Percentiles rank a stretch among this genome's conserved stretches.
Evolutionary conservation across 352 stramenopile genomes (phyloP).

Genomic region (Globisporangium mamillatum): DNA sequence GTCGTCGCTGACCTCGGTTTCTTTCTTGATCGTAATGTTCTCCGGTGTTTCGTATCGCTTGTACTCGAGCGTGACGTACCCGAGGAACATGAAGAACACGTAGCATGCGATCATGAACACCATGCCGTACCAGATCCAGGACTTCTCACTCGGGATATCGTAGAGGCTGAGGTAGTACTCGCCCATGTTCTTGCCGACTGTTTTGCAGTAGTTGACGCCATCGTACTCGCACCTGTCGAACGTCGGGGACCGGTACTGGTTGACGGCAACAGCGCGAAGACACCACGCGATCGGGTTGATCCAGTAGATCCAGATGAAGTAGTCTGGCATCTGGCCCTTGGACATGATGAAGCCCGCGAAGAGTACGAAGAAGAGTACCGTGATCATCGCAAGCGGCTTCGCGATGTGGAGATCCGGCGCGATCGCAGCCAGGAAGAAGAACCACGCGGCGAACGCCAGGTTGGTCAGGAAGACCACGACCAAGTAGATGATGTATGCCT

Average conservation of each 20-base stretch:
- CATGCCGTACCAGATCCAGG: slow-evolving; percentile 28
- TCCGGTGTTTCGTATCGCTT: slow-evolving; percentile 20
- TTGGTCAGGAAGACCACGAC: slow-evolving; percentile 33
- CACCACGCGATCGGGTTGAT: slow-evolving; percentile 46
- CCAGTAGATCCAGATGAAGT: slow-evolving; percentile 47
- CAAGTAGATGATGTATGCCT: slow-evolving; percentile 35
- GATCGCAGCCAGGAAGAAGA: slow-evolving; percentile 35
- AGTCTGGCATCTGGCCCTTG: slow-evolving; percentile 34
- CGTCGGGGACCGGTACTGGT: slow-evolving; percentile 22
- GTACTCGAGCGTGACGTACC: slow-evolving; percentile 30
- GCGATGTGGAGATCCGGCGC: slow-evolving; percentile 30
- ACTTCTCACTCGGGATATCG: slow-evolving; percentile 23
- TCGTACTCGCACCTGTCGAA: slow-evolving; percentile 30
- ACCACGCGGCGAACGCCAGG: slow-evolving; percentile 36
- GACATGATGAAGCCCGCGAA: slow-evolving; percentile 38
- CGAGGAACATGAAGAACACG: slow-evolving; percentile 31
- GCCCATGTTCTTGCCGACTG: slow-evolving; percentile 23
- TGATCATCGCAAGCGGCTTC: slow-evolving; percentile 32
- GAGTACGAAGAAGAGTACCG: slow-evolving; percentile 35
- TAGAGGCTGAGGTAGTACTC: slow-evolving; percentile 34
- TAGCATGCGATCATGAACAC: slow-evolving; percentile 25
- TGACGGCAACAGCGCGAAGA: slow-evolving; percentile 28
- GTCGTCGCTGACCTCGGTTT: slow-evolving; percentile 9
- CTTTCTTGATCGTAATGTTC: slow-evolving; percentile 19
- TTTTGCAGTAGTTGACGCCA: slow-evolving; percentile 26